Evolutionary conservation across 495 filamentous ascomycete genomes (phyloP), one percentile per base, ranked within the genome.

Genomic region (Letharia lupina): DNA sequence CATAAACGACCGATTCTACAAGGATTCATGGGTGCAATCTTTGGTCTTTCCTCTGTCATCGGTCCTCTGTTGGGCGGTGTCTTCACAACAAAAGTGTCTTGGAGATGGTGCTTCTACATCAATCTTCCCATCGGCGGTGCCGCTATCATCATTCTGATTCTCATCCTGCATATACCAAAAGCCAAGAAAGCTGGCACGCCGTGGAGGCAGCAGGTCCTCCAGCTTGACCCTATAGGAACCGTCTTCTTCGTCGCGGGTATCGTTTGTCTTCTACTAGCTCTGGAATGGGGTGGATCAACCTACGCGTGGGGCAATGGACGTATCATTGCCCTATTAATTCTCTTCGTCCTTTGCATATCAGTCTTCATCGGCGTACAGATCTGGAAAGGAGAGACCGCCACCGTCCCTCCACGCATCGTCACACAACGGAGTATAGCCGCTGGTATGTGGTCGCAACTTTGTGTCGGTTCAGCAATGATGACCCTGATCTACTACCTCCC

Each of bases 51-150:
- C 0, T 84, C 84, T 9, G 80, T 83, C 73, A 20, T 83, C 18
- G 76, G 74, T 0, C 77, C 77, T 16, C 48, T 79, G 20, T 45
- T 79, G 39, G 75, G 77, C 18, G 76, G 77, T 48, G 68, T 64
- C 56, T 75, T 71, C 44, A 71, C 66, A 35, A 65, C 75, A 16
- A 71, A 70, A 20, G 80, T 64, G 15, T 66, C 64, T 73, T 82
- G 65, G 84, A 80, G 84, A 72, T 85, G 81, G 81, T 86, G 84
- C 71, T 86, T 87, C 69, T 87, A 84, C 67, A 84, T 87, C 69
- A 87, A 87, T 68, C 79, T 87, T 50, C 83, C 86, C 8, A 78
- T 87, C 11, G 83, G 84, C 16, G 83, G 77, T n/a, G 74, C 81
- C 39, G 75, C 80, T 2, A 68, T 81, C 9, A 41, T 80, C 18